Conservation (phyloP, 495 filamentous ascomycete genomes). For the Penicillium macrosclerotiorum region DNA sequence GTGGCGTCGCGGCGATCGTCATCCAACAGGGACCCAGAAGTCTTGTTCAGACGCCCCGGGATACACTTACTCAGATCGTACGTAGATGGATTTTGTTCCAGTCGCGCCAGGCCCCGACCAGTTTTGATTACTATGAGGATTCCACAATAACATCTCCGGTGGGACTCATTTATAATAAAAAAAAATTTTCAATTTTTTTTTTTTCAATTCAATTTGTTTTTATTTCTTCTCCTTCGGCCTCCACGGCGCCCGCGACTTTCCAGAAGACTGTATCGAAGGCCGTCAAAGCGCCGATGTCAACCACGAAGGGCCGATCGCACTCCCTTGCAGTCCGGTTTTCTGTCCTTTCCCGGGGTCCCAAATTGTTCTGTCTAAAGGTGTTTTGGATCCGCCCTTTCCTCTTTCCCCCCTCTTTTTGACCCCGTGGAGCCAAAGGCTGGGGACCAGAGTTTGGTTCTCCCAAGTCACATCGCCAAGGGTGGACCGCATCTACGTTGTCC, state of each 20-base stretch:
- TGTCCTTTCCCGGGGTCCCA: background rate
- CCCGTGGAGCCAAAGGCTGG: slow-evolving; percentile 8
- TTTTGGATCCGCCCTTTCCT: background rate
- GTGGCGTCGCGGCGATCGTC: slow-evolving; percentile 26
- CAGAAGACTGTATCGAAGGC: slow-evolving; percentile 16
- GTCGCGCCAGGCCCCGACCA: background rate
- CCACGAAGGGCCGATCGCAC: slow-evolving; percentile 12
- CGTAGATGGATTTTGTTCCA: slow-evolving; percentile 2
- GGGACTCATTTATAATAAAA: too few relatives aligned
- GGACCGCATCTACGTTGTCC: slow-evolving; percentile 13
- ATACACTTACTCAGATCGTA: slow-evolving; percentile 12
- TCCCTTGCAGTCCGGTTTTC: slow-evolving; percentile 13
- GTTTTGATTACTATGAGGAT: too few relatives aligned
- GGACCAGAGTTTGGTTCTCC: slow-evolving; percentile 13
- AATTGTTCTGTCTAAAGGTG: too few relatives aligned
- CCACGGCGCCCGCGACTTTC: slow-evolving; percentile 7
- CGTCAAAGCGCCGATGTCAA: slow-evolving; percentile 14
- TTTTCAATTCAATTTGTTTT: background rate
- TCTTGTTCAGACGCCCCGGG: slow-evolving; percentile 23
- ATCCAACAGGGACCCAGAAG: slow-evolving; percentile 13
- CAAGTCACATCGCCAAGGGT: slow-evolving; percentile 11
- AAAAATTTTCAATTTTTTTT: background rate
- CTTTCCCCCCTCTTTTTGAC: background rate
- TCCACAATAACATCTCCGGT: too few relatives aligned
- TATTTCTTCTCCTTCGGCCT: background rate